Percentiles rank a stretch among this genome's conserved stretches.
phyloP scores from a whole-genome alignment of 306 rosid species.

The Medicago ruthenica region DNA sequence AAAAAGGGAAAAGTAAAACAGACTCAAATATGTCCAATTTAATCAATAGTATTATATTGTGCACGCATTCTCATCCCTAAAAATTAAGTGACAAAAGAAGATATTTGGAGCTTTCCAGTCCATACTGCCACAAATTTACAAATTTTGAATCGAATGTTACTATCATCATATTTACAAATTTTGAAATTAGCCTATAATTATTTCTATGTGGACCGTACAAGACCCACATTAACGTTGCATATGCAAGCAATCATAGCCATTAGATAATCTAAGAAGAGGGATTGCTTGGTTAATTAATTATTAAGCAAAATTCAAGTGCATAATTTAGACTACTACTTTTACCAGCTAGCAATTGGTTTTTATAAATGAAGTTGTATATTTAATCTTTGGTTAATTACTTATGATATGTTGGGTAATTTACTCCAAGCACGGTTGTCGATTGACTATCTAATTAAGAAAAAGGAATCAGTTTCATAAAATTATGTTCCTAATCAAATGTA shows the following conservation, averaged over 20 bases:
- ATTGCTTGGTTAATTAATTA: conserved; percentile 18
- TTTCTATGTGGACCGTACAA: too few species aligned
- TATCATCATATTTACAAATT: too few species aligned
- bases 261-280: background rate
- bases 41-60: background rate
- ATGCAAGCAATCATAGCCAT: background rate
- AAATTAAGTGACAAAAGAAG: conserved; percentile 36
- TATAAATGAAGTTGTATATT: background rate
- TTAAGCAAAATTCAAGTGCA: conserved; percentile 11
- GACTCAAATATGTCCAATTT: conserved; percentile 27
- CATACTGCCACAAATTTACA: background rate
- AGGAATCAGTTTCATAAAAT: background rate
- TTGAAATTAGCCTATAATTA: too few species aligned
- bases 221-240: too few species aligned
- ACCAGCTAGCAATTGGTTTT: background rate
- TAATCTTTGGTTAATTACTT: background rate
- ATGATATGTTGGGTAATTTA: background rate
- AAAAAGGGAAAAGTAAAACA: conserved; percentile 30
- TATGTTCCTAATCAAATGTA: background rate
- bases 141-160: too few species aligned
- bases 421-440: background rate
- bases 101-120: conserved; percentile 40
- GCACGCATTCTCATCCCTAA: background rate
- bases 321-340: conserved; percentile 4
- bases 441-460: conserved; percentile 4